These are phyloP conservation scores for Colletotrichum sp. DNA, from an alignment of 2,329 filamentous ascomycete species.

Conservation along the genomic window DNA sequence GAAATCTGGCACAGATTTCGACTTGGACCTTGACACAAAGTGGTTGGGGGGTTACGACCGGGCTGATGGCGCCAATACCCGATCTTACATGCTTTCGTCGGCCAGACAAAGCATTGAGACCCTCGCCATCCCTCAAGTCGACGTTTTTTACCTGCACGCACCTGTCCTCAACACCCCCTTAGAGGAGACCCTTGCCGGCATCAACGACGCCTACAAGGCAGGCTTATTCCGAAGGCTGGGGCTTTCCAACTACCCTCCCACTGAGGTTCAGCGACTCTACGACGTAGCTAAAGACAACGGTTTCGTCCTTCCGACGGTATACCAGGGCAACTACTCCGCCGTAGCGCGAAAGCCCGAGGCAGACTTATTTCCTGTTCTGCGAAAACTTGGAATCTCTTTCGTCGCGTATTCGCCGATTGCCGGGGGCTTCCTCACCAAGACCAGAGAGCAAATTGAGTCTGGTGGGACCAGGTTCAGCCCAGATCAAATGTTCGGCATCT, in stretches of 20 bases:
- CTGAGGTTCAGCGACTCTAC: background rate
- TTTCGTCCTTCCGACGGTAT: background rate
- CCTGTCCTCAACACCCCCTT: background rate
- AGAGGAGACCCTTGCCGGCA: background rate
- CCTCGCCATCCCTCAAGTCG: background rate
- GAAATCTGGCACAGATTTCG: background rate
- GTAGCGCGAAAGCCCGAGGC: background rate
- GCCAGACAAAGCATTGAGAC: background rate
- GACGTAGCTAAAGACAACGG: background rate
- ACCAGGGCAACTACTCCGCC: background rate
- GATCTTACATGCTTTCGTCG: background rate
- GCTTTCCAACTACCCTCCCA: background rate
- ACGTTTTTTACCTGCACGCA: background rate
- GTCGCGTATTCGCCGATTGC: background rate
- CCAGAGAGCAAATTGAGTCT: background rate
- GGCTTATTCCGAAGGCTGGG: background rate
- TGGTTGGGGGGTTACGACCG: background rate
- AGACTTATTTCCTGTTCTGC: background rate
- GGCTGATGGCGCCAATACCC: background rate
- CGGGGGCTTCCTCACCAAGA: background rate
- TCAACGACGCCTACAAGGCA: background rate
- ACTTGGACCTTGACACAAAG: background rate
- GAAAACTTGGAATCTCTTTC: background rate
- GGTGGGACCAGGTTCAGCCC: background rate
- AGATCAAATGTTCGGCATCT: background rate